Evolutionary conservation across 129 eudicot species (phyloP), one percentile per base, ranked within the genome.

Genomic region (Centrapalus pauciflorus): DNA sequence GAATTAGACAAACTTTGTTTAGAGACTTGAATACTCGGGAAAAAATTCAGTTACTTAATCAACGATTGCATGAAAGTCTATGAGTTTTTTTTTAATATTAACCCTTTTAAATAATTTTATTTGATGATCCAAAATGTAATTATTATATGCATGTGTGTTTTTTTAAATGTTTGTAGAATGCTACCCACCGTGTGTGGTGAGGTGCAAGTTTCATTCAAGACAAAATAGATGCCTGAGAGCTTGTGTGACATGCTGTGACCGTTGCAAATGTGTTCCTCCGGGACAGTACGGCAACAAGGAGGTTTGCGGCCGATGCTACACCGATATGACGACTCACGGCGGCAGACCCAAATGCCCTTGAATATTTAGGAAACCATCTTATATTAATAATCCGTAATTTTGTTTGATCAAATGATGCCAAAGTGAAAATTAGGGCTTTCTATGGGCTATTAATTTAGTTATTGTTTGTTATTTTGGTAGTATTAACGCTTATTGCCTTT

Each of bases 181-280:
- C 54, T 64, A 32, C 60, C 95, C 98, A 52, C 67, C 69, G 12
- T 92, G 98, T 58, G 17, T 50, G n/a, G 88, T 66, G 72, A 74
- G 96, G 69, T 92, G 98, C 79, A 79, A 75, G 73, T 17, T 38
- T 10, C 95, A 88, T 63, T 85, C 95, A 13, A 80, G 98, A 75
- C 67, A 76, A 70, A 83, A 72, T 13, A 73, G 81, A 28, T 92
- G 98, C 82, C 3, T 85, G 50, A 81, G 98, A 69, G 95, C 95
- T 4, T 92, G 98, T 46, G 69, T 84, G 40, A 80, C 98, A 4
- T 92, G 98, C 70, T 92, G 98, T 43, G 80, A 66, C 17, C 74
- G 96, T 12, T 92, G 98, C 96, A 92, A 92, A 66, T 92, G 98
- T 61, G 98, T 92, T 30, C 98, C 98, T 0, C 98, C 98, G 3